Base-by-base conservation (phyloP, 2,329 filamentous ascomycete species). In the Sarocladium brachiariae region DNA sequence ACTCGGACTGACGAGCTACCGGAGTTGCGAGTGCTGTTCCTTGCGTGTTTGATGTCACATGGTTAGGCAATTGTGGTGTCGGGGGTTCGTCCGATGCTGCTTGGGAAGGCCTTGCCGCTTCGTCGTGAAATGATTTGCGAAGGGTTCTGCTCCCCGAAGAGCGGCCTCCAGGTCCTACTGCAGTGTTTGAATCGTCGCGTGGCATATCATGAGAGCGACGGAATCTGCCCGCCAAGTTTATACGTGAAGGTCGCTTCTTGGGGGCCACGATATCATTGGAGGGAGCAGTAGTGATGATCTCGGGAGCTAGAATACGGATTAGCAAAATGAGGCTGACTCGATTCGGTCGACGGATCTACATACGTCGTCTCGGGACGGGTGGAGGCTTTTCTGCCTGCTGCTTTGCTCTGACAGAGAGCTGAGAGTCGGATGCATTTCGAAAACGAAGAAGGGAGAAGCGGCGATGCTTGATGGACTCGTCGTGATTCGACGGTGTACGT, bases 261-360 rank as follows among this genome's bases (percentile, higher is more conserved):
- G 74, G 64, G 48, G 64, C 58, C 31, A 73, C 73, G 18, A 81
- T 63, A 49, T 86, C 79, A 57, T 83, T 78, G 8, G 90, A 93
- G 9, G 93, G 91, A 14, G 91, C 88, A 10, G 92, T 97, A 47
- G 87, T 96, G 65, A 97, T 93, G 63, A 97, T 97, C 58, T 80
- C 74, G 45, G 81, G 81, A 55, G 81, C 81, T 84, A 59, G 41
- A 55, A 50, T 10, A 46, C 21, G 19, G 23, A 23, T 14, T 19
- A 11, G 27, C 27, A 33, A 33, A 27, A n/a, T 4, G 18, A 6
- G 16, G 4, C 13, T 59, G 51, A 65, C 52, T 37, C 24, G 21
- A 50, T 50, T 21, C 43, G 31, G 33, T 33, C 34, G 11, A 23
- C 38, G 52, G 55, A 50, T 50, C 53, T 39, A 70, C 67, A 57